Percentiles rank a stretch among this genome's conserved stretches.
Conservation (phyloP, 2,329 filamentous ascomycete genomes). For the Rosellinia necatrix region DNA sequence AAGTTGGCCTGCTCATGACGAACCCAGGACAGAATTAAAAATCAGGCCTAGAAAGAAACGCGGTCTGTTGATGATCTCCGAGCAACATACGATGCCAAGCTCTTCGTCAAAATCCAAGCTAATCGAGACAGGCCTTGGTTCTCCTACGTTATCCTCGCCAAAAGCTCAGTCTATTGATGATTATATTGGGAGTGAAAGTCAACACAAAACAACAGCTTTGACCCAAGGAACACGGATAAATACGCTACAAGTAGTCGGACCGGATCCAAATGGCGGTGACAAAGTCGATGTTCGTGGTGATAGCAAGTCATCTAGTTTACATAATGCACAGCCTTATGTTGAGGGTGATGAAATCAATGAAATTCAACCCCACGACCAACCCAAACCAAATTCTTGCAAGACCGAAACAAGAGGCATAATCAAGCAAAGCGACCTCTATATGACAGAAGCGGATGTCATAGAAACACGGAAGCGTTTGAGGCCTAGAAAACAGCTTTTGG, state of each 20-base stretch:
- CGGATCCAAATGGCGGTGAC: neutral
- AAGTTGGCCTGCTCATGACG: slow-evolving; percentile 17
- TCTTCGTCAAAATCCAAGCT: slow-evolving; percentile 8
- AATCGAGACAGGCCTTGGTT: neutral
- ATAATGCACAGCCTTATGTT: neutral
- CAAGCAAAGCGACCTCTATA: neutral
- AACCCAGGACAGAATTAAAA: slow-evolving; percentile 51
- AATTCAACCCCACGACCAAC: neutral
- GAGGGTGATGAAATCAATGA: neutral
- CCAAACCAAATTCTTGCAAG: neutral
- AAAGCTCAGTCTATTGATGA: neutral
- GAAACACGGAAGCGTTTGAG: neutral
- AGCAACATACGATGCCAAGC: slow-evolving; percentile 35
- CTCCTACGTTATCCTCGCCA: neutral
- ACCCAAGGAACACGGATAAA: neutral
- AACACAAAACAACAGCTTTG: neutral
- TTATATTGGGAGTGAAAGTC: neutral
- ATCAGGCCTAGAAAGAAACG: slow-evolving; percentile 53
- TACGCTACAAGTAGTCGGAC: neutral
- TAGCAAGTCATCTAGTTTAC: neutral
- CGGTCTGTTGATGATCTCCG: slow-evolving; percentile 53
- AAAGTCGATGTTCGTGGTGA: neutral
- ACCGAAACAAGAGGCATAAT: neutral
- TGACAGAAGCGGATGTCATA: neutral
- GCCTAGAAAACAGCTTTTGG: neutral